Evolutionary conservation across 345 rosid species (phyloP), one percentile per base, ranked within the genome.

Genomic region (Lepidium aucheri): DNA sequence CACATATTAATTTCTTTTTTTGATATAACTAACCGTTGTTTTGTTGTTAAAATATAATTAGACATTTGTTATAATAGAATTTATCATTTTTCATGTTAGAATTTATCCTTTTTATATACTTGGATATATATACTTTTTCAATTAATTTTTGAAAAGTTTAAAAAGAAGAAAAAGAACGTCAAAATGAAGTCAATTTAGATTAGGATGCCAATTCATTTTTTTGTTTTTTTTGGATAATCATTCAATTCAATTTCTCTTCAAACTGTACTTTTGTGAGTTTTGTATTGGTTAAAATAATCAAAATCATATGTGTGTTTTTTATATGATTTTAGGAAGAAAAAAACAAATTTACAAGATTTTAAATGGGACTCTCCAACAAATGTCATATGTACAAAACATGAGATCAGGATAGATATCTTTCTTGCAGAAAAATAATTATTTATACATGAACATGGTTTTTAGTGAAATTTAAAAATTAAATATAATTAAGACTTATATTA

Each of bases 371-470:
- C 26, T 65, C 43, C 53, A 65, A 54, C 44, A 54, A 36, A 12
- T 24, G 28, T 44, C 32, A 61, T 20, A 38, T 24, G 62, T n/a
- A 56, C 2, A 26, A 30, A 26, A 16, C 1, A 16, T 35, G 41
- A 55, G 34, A 63, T 41, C 1, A 30, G 1, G 70, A 35, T 57
- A 38, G 36, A 45, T 42, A 58, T 38, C 65, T 68, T 51, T 68
- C 65, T 50, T 58, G 50, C 50, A 68, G 33, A 16, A 22, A 46
- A 9, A 4, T 14, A 13, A 36, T 35, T 55, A 34, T 4, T 46
- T 26, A 26, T 6, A 11, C 7, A n/a, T 38, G 34, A 8, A 22
- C 47, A 24, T 56, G 50, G 32, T 14, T 56, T 56, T 56, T 10
- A 41, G 34, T 18, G 53, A 35, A 42, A 38, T 64, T 51, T 42